Conservation (phyloP, 441 rosid species). For the Eutrema salsugineum region DNA sequence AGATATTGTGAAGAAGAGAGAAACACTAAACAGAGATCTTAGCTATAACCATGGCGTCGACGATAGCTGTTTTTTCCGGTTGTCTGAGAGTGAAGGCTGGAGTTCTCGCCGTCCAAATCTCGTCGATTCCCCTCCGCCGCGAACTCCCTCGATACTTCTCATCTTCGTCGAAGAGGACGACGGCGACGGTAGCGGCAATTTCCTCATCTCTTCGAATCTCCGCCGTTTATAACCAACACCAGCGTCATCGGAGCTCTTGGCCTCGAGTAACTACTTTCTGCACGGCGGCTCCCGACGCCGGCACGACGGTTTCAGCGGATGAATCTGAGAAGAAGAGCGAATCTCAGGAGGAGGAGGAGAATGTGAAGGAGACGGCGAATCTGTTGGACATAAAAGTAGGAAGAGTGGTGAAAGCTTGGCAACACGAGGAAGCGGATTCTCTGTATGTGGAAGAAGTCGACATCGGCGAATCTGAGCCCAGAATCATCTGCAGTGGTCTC, state of each 20-base stretch:
- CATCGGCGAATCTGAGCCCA: constrained; percentile 69
- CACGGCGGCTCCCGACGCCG: constrained; percentile 28
- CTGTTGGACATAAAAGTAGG: constrained; percentile 85
- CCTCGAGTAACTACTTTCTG: constrained; percentile 33
- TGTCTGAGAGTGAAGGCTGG: constrained; percentile 26
- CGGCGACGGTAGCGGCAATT: background rate
- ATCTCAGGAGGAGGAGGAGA: constrained; percentile 4
- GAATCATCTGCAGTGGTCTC: constrained; percentile 90
- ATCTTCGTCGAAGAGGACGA: background rate
- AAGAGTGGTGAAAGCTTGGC: constrained; percentile 75
- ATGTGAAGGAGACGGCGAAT: constrained; percentile 52
- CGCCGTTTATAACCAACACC: background rate
- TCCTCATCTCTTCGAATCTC: constrained; percentile 20
- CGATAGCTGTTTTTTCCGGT: constrained; percentile 16
- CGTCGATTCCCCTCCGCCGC: constrained; percentile 27
- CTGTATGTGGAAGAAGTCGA: constrained; percentile 91
- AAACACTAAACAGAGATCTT: background rate
- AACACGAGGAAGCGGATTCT: constrained; percentile 86
- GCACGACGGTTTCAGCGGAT: constrained; percentile 12
- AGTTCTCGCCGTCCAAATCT: constrained; percentile 15
- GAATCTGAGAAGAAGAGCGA: constrained; percentile 17
- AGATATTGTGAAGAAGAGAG: background rate
- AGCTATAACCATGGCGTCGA: constrained; percentile 17
- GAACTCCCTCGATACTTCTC: constrained; percentile 13
- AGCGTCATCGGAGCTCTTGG: constrained; percentile 9